phyloP scores from a whole-genome alignment of 129 eudicot species.

The Smallanthus sonchifolius region DNA sequence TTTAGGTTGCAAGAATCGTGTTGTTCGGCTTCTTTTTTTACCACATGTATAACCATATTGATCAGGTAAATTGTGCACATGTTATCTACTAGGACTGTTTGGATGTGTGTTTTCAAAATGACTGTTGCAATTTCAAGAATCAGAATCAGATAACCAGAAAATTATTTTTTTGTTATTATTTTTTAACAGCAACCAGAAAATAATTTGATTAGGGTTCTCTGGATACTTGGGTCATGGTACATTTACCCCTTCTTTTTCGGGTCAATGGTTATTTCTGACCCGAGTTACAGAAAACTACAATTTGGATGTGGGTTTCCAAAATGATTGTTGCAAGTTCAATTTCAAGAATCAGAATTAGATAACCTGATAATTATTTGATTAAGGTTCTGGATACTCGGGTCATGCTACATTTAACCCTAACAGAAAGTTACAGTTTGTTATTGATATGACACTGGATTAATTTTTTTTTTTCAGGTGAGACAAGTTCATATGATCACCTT shows the following conservation, averaged over 20 bases:
- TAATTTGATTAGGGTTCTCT: no score
- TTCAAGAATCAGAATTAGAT: neutral
- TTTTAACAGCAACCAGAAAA: no score
- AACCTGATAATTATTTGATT: neutral
- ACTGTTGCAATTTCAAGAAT: neutral
- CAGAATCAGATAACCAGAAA: neutral
- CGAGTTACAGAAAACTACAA: no score
- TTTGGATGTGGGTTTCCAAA: neutral
- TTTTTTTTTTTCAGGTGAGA: conserved; percentile 51
- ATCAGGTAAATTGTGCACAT: conserved; percentile 41
- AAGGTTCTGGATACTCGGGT: neutral
- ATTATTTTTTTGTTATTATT: no score
- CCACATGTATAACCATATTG: conserved; percentile 64
- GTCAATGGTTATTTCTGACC: no score
- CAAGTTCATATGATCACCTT: conserved; percentile 48
- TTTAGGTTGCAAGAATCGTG: conserved; percentile 73
- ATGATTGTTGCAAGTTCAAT: neutral
- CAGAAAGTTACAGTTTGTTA: neutral
- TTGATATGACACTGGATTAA: neutral
- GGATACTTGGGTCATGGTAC: no score
- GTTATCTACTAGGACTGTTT: neutral
- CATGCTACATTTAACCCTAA: neutral
- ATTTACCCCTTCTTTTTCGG: no score
- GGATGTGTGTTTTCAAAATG: neutral
- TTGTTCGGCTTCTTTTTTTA: conserved; percentile 62